Percentiles rank a stretch among this genome's conserved stretches.
phyloP scores from a whole-genome alignment of 352 stramenopile species.

The Achlya hypogyna region DNA sequence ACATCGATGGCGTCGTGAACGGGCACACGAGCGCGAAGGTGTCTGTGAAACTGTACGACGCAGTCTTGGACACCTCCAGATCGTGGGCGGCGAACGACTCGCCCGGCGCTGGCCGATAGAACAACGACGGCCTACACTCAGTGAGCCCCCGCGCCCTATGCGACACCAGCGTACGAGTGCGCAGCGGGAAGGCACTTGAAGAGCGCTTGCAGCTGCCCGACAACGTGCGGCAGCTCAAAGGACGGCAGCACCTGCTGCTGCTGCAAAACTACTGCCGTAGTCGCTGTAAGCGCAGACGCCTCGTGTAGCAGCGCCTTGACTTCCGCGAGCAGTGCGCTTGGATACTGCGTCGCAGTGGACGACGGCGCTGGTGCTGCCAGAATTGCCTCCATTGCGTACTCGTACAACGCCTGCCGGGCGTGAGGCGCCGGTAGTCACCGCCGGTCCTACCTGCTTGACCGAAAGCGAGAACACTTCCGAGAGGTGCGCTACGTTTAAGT shows the following conservation, averaged over 20 bases:
- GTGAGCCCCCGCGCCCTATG: background rate
- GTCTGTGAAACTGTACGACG: conserved; percentile 5
- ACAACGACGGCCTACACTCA: conserved; percentile 12
- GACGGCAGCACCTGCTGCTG: conserved; percentile 4
- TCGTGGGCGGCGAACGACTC: background rate
- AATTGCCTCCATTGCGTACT: conserved; percentile 65
- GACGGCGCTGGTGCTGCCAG: conserved; percentile 23
- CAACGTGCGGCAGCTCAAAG: conserved; percentile 17
- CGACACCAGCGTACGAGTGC: background rate
- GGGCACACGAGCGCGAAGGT: conserved; percentile 17
- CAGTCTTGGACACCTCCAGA: background rate
- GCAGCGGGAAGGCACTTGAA: conserved; percentile 2
- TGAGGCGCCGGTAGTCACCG: background rate
- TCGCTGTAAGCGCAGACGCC: background rate
- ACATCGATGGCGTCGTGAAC: background rate
- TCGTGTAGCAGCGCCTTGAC: background rate
- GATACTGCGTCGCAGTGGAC: background rate
- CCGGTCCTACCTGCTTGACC: conserved; percentile 35
- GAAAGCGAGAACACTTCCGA: conserved; percentile 51
- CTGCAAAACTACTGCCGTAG: background rate
- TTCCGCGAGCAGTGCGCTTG: background rate
- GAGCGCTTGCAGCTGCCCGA: background rate
- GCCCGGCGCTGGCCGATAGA: background rate
- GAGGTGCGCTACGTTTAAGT: conserved; percentile 44
- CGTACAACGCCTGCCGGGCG: conserved; percentile 37